phyloP scores from a whole-genome alignment of 2,329 filamentous ascomycete genomes.

The Metarhizium brunneum region DNA sequence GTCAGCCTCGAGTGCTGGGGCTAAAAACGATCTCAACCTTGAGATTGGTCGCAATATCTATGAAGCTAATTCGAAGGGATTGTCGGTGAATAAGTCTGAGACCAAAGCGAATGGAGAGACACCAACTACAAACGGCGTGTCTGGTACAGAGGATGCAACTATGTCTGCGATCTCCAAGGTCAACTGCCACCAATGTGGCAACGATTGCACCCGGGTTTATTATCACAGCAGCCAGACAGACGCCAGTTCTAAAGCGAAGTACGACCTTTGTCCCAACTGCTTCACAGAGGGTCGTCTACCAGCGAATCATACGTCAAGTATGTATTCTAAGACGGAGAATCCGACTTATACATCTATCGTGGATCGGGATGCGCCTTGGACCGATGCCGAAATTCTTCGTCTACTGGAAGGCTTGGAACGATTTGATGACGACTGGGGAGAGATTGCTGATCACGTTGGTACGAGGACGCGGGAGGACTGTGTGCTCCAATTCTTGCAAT shows the following conservation, averaged over 20 bases:
- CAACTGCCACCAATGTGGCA: slow-evolving; percentile 84
- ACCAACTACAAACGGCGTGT: slow-evolving; percentile 54
- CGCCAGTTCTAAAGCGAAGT: slow-evolving; percentile 59
- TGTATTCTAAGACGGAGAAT: slow-evolving; percentile 87
- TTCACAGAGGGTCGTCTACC: slow-evolving; percentile 80
- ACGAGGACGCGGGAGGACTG: slow-evolving; percentile 92
- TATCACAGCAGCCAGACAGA: slow-evolving; percentile 50
- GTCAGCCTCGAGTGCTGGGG: slow-evolving; percentile 53
- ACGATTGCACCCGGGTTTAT: slow-evolving; percentile 68
- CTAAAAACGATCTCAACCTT: slow-evolving; percentile 80
- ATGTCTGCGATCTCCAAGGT: slow-evolving; percentile 60
- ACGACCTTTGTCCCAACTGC: slow-evolving; percentile 86
- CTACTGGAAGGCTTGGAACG: slow-evolving; percentile 85
- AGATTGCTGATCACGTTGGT: slow-evolving; percentile 85
- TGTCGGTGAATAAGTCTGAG: slow-evolving; percentile 60
- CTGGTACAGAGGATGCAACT: slow-evolving; percentile 48
- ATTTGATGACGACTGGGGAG: slow-evolving; percentile 93
- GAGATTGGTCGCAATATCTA: slow-evolving; percentile 93
- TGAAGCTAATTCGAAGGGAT: slow-evolving; percentile 75
- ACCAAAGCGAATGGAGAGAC: slow-evolving; percentile 70
- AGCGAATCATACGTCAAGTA: slow-evolving; percentile 63
- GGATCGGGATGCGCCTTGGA: slow-evolving; percentile 83
- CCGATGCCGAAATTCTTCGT: slow-evolving; percentile 78
- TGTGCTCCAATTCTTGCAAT: slow-evolving; percentile 88
- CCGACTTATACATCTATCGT: slow-evolving; percentile 68